These are phyloP conservation scores for Intubia oerlemansii DNA, from an alignment of 2,329 filamentous ascomycete genomes.

Conservation along the genomic window DNA sequence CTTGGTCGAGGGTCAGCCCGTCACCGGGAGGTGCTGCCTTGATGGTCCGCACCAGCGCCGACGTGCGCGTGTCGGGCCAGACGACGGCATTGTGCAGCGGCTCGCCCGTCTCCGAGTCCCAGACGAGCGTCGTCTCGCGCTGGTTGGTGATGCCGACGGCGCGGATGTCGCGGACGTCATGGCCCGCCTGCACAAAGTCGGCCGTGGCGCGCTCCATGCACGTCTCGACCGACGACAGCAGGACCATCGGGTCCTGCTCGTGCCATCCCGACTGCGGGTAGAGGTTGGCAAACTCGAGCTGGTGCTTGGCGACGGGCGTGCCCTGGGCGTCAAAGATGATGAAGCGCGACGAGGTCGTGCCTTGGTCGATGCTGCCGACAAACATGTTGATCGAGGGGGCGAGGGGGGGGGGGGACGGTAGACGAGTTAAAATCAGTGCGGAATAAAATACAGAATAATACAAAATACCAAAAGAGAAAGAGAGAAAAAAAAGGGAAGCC, in stretches of 20 bases:
- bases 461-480: too few relatives aligned
- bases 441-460: too few relatives aligned
- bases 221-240: constrained; percentile 51
- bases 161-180: constrained; percentile 46
- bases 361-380: constrained; percentile 77
- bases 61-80: constrained; percentile 74
- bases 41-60: constrained; percentile 50
- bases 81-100: constrained; percentile 70
- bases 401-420: too few relatives aligned
- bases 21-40: constrained; percentile 47
- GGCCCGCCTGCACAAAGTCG: constrained; percentile 60
- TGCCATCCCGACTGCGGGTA: constrained; percentile 82
- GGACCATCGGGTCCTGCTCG: constrained; percentile 64
- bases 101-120: constrained; percentile 64
- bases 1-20: constrained; percentile 39
- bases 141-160: constrained; percentile 78
- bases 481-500: too few relatives aligned
- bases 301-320: constrained; percentile 60
- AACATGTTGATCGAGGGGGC: too few relatives aligned
- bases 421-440: too few relatives aligned
- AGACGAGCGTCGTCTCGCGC: constrained; percentile 70
- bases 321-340: constrained; percentile 72
- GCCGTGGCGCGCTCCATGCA: constrained; percentile 50
- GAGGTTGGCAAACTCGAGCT: constrained; percentile 69
- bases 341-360: constrained; percentile 76